These are phyloP conservation scores for Prunus padus DNA, from an alignment of 306 rosid species.

Conservation along the genomic window DNA sequence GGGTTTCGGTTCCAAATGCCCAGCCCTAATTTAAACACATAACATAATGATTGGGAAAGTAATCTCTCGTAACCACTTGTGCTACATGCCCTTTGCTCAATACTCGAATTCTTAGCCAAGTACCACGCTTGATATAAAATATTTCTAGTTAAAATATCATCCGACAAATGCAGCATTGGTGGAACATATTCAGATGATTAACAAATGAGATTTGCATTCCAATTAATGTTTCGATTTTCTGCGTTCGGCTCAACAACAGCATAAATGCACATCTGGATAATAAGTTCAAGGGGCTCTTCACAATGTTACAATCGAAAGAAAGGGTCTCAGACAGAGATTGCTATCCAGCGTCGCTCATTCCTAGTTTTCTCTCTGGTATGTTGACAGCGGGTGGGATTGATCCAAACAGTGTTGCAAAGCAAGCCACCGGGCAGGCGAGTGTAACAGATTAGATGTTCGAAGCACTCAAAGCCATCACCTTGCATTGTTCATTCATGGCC, in stretches of 20 bases:
- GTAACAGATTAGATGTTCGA: conserved; percentile 52
- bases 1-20: no score
- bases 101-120: no score
- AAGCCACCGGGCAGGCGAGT: conserved; percentile 1
- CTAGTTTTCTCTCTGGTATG: conserved; percentile 14
- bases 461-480: conserved; percentile 95
- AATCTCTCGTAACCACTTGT: no score
- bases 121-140: neutral
- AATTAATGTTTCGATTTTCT: neutral
- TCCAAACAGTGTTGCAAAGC: conserved; percentile 19
- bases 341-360: conserved; percentile 24
- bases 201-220: conserved; percentile 1
- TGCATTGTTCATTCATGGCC: conserved; percentile 97
- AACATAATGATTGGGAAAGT: no score
- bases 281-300: conserved; percentile 34
- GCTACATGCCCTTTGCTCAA: no score
- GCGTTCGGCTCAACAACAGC: conserved; percentile 4
- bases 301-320: conserved; percentile 32
- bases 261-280: conserved; percentile 32
- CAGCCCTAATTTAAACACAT: no score
- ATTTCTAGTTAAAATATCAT: neutral
- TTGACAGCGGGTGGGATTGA: conserved; percentile 14
- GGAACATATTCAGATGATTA: neutral
- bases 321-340: conserved; percentile 26
- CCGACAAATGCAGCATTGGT: neutral